Evolutionary conservation across 371 early-diverging fungal species (phyloP), one percentile per base, ranked within the genome.

Genomic region (Nematocida homosporus): DNA sequence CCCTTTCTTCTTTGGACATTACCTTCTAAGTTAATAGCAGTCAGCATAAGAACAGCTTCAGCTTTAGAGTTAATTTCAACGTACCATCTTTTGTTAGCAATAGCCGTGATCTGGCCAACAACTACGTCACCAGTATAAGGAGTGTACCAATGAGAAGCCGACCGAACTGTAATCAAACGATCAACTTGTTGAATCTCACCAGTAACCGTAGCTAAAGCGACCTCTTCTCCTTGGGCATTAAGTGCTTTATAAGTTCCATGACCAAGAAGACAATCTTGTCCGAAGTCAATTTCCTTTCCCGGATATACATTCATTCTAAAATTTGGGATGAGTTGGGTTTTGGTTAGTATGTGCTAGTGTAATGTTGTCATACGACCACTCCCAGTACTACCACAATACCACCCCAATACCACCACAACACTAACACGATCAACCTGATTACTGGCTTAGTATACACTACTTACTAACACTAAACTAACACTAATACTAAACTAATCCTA

Each of bases 71-170:
- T 91, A 40, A 93, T 88, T 82, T 95, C 95, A 0, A 96, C 90
- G 79, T 90, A 91, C 99, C 99, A 98, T 79, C 95, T 89, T 85
- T 90, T 94, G 59, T 61, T 78, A n/a, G 79, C 84, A 56, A 92
- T 90, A 78, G 92, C 93, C 29, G 89, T 90, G 38, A 98, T 90
- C 48, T 97, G 86, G 1, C 97, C 97, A 2, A 98, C 92, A 0
- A 98, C 91, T 53, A 96, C 91, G 86, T 98, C 97, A 55, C 99
- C 97, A 75, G 96, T 91, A 79, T 95, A 92, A 50, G 92, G 92
- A 10, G 86, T 86, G 80, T 90, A 90, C 83, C 88, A 87, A 32
- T 50, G 27, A 34, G 57, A 85, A 51, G 90, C 88, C 48, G 96
- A 89, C 38, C 87, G 86, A 37, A 96, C 92, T 0, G 92, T 90